Base-by-base conservation (phyloP, 164 flowering plant species). In the Stephania cephalantha region DNA sequence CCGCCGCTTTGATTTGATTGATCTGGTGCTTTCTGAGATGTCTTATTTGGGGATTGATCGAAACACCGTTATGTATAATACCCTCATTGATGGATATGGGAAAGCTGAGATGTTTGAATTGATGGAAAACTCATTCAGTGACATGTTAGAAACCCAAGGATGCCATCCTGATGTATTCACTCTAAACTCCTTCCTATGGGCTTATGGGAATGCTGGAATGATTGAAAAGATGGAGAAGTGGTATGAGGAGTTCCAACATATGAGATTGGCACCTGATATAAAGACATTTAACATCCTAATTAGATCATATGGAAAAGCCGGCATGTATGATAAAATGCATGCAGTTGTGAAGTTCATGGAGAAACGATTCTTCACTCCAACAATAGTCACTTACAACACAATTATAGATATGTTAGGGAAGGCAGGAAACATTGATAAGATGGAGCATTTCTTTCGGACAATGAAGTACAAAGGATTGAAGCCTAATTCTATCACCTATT, bases 81-180 rank as follows among this genome's bases (percentile, higher is more conserved):
- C 89, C 66, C 80, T 95, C 8, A 87, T 95, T 69, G 90, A 95
- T 85, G 99, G 98, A 73, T 95, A 90, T 82, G 99, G 99, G n/a
- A 95, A 91, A 73, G 94, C 92, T 72, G 82, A 82, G 77, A 83
- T 84, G 88, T 87, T 93, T 81, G 91, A 90, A 71, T 78, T 42
- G 71, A 95, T 95, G 98, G 99, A 91, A 83, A 82, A 63, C 68
- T 55, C 81, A 2, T 77, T 95, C 69, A 79, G 81, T 1, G 87
- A 83, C 63, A 90, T 90, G 97, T 82, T 91, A 69, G 93, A 87
- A 79, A 83, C 81, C 79, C 88, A 74, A 10, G 75, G 76, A 35
- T 90, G 90, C 75, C 73, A 72, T 69, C 99, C 97, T 2, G 97
- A 91, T 87, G 76, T 89, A 80, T 88, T 80, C 82, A 93, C 99